Evolutionary conservation across 1,139 yeast genomes (phyloP).

Genomic region (Saccharomyces hybrid): DNA sequence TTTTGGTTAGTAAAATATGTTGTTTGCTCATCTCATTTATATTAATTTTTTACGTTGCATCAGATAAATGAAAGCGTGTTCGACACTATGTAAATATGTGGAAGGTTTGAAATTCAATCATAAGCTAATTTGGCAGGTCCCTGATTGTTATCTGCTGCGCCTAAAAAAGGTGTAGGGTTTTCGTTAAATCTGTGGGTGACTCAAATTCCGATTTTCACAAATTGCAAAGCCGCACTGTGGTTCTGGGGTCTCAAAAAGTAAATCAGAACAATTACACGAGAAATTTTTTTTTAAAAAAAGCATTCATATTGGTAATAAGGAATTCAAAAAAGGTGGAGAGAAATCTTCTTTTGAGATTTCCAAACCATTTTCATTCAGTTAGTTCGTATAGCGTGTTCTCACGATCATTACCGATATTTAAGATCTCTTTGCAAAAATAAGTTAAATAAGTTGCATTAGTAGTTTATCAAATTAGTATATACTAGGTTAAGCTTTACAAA

Average conservation of each 20-base stretch:
- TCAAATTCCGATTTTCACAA: background rate
- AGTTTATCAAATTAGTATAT: too few relatives aligned
- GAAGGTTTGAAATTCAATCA: background rate
- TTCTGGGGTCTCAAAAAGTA: background rate
- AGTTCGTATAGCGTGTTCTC: too few relatives aligned
- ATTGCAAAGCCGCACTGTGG: conserved; percentile 1
- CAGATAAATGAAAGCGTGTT: background rate
- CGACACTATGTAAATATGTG: background rate
- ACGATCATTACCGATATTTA: too few relatives aligned
- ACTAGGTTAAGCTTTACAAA: too few relatives aligned
- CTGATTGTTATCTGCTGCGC: background rate
- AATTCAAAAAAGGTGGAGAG: too few relatives aligned
- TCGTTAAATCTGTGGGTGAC: background rate
- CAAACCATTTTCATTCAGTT: too few relatives aligned
- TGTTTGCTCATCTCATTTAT: background rate
- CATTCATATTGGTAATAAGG: too few relatives aligned
- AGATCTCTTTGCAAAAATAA: too few relatives aligned
- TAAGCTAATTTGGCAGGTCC: background rate
- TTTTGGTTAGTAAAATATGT: too few relatives aligned
- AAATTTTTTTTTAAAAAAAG: too few relatives aligned
- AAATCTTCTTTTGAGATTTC: too few relatives aligned
- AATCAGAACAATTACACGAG: background rate
- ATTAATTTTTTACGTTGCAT: background rate
- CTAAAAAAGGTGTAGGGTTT: background rate
- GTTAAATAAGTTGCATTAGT: too few relatives aligned